Evolutionary conservation across 345 rosid genomes (phyloP), one percentile per base, ranked within the genome.

Genomic region (Pugionium cornutum): DNA sequence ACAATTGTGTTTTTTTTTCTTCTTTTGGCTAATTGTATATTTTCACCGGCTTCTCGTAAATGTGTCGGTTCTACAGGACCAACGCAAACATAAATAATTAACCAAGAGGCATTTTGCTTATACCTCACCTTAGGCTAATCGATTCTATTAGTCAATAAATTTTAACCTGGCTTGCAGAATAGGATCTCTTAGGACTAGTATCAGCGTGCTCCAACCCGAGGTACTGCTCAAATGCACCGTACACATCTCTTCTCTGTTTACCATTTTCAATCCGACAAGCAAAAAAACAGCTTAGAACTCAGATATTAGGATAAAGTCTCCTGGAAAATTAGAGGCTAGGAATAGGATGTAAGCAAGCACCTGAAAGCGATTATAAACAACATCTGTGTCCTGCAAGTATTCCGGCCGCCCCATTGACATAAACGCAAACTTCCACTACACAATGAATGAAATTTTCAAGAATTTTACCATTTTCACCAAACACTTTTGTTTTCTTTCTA

Each of bases 151-250:
- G 6, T n/a, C 39, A 0, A 29, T 18, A 9, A 9, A 32, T n/a
- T 30, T 3, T 72, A 69, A 86, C 99, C 92, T 91, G 97, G 76
- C 84, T 86, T 63, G 88, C 83, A 1, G 87, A 69, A 74, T 85
- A 79, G 37, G 95, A 80, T 68, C 92, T 82, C 73, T 84, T 88
- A 47, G 96, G 97, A 41, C 81, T 57, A 58, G 78, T 94, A 76
- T 88, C 97, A 33, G 89, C 45, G 58, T 94, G 99, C 79, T 94
- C 99, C 79, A 94, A 77, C 40, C 99, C 97, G 4, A 94, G 97
- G 59, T 94, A 91, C 76, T 90, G 95, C 84, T 90, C 96, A 92
- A 91, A 91, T 53, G 95, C 92, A 58, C 99, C 95, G 64, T 94
- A 85, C 9, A 91, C 92, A 61, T 88, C 97, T 72, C 89, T 83